Base-by-base conservation (phyloP, 441 rosid genomes). In the Corymbia citriodora region DNA sequence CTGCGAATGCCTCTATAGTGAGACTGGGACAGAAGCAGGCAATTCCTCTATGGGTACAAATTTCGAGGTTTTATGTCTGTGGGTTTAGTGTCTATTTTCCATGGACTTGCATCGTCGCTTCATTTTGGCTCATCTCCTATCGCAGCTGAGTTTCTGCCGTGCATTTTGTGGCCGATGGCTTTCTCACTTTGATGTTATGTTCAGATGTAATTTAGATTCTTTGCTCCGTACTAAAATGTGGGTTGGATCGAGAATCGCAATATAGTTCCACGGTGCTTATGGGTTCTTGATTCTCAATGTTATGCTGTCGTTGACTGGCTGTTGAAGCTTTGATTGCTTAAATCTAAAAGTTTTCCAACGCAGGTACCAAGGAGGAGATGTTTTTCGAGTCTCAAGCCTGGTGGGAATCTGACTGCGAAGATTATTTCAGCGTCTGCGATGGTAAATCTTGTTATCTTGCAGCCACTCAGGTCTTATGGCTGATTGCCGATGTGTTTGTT, bases 381-480 rank as follows among this genome's bases (percentile, higher is more conserved):
- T 95, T 92, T 89, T 95, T 96, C 19, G 96, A 96, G 90, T 93
- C 98, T 31, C 93, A 92, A 29, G 89, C 94, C 29, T 93, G 95
- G 95, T 63, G 95, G 81, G 97, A 95, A 4, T 96, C 98, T 54
- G 98, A 95, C 89, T 88, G 90, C 88, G 98, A 96, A 93, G 96
- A 95, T 89, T 95, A 91, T 90, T 90, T 92, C 91, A 95, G 98
- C 91, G 95, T 95, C 72, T 90, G 93, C 92, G 95, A 96, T 16
- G 96, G 97, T 95, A 57, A 85, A 90, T 92, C 27, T 87, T 90
- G 11, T 74, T 74, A 54, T 65, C 86, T 70, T 16, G 68, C 50
- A 21, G 6, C 53, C 21, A 5, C 21, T 36, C 29, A 4, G 8
- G 45, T 48, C 53, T 15, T 25, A 27, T 36, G 8, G 88, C 88